Evolutionary conservation across 768 basidiomycete species (phyloP), one percentile per base, ranked within the genome.

Genomic region (Fomitopsis serialis): DNA sequence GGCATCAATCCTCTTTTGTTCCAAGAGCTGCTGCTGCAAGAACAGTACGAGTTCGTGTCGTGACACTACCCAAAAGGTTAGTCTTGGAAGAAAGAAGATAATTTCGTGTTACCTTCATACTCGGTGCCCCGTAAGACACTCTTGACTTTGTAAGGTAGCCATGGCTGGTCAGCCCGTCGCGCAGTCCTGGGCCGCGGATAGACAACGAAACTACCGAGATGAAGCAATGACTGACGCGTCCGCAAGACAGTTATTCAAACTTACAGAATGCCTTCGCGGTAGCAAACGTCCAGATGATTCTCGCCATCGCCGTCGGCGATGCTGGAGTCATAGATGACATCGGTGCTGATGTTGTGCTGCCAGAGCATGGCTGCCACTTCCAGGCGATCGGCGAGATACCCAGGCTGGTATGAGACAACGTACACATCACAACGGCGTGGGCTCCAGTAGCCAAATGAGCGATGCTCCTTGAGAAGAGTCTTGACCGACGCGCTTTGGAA

Each of bases 361-460:
- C 91, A 93, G 32, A 93, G 70, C 47, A 85, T 78, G 0, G 88
- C 73, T 12, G 82, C 87, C 1, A 91, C 78, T 60, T 92, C 88
- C 17, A 93, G 75, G 42, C 91, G 77, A 48, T 92, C 91, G 56
- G 84, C 80, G 34, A 93, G 71, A 61, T 84, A 77, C 10, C 91
- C 90, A 8, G 81, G 73, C 56, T 88, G 83, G 55, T 85, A 89
- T 0, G 89, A 89, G 24, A 91, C 81, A 12, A 93, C 76, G 57
- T 92, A 93, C 11, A 93, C 91, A 58, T 93, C 91, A 59, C 92
- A 92, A 36, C 89, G 76, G 15, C 90, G 78, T n/a, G 91, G 91
- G 66, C 88, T 89, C 89, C 89, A 93, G 63, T 82, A 89, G 0
- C 92, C 91, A 56, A 91, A 93, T 0, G 92, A 91, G 11, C 82